Evolutionary conservation across 1,139 yeast species (phyloP), one percentile per base, ranked within the genome.

Genomic region (Zygoascus meyerae): DNA sequence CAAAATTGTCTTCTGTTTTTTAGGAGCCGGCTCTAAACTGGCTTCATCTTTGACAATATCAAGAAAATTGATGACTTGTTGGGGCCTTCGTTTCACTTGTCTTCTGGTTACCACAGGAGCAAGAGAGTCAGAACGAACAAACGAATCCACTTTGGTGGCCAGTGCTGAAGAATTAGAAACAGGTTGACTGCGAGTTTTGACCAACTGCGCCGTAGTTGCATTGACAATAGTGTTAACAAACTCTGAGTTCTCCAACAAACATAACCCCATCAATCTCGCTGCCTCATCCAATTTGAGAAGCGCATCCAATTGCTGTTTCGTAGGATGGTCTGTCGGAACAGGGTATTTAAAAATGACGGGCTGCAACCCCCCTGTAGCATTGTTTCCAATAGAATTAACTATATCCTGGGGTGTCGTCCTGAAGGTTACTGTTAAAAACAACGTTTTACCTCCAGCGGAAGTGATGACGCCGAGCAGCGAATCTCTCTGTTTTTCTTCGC

Each of bases 391-490:
- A 35, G 45, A 44, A 10, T 44, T 29, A 10, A 46, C 49, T n/a
- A 50, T 40, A 34, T 46, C 42, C 30, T 45, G 38, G 3, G 42
- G 46, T 4, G 45, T 29, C n/a, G 48, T 31, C 11, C 21, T 15
- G 3, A 35, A n/a, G 2, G 43, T 18, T 18, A 41, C 34, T 10
- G 32, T 18, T n/a, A 42, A 5, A 18, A 42, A 28, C 32, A 33
- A 15, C 2, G 45, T 35, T 30, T 42, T 36, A 10, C 44, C 44
- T 15, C 44, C 44, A 1, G 58, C 62, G n/a, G 57, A 50, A 12
- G 49, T 46, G 10, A 63, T 50, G 1, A 54, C 48, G 0, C 54
- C 51, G 31, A 48, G 31, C 42, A 62, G 38, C 1, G 56, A 52
- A 9, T 49, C 55, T n/a, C 47, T 48, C 38, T 53, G 59, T 10